Evolutionary conservation across 306 rosid species (phyloP).

Genomic region (Trifolium subterraneum): DNA sequence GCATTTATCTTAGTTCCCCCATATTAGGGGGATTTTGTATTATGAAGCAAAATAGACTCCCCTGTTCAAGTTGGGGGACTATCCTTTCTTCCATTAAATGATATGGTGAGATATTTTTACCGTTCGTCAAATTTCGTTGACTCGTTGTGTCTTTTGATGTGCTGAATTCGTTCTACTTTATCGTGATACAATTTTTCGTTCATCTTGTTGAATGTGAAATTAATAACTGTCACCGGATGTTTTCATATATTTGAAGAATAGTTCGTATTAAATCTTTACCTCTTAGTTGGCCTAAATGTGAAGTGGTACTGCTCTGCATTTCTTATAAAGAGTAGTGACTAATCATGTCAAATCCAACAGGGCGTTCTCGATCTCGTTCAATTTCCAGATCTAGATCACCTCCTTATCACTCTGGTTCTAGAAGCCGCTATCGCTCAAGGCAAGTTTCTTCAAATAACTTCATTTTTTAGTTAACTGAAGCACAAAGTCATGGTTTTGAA

Average conservation of each 20-base stretch:
- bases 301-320: not conserved
- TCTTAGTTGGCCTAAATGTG: conserved; percentile 15
- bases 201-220: not conserved
- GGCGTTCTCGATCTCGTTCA: conserved; percentile 89
- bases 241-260: conserved; percentile 9
- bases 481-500: conserved; percentile 29
- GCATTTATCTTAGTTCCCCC: too few relatives aligned
- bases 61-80: not conserved
- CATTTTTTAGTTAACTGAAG: not conserved
- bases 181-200: not conserved
- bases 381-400: conserved; percentile 82
- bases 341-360: conserved; percentile 50
- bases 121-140: not conserved
- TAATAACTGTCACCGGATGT: not conserved
- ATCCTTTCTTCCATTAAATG: not conserved
- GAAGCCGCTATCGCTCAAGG: conserved; percentile 88
- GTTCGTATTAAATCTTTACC: not conserved
- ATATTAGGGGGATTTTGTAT: not conserved
- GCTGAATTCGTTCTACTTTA: not conserved
- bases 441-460: conserved; percentile 41
- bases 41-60: not conserved
- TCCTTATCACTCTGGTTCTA: conserved; percentile 74
- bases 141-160: not conserved
- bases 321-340: conserved; percentile 21
- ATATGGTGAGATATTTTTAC: not conserved